phyloP scores from a whole-genome alignment of 208 protist species.

The Vickermania spadyakhi region DNA sequence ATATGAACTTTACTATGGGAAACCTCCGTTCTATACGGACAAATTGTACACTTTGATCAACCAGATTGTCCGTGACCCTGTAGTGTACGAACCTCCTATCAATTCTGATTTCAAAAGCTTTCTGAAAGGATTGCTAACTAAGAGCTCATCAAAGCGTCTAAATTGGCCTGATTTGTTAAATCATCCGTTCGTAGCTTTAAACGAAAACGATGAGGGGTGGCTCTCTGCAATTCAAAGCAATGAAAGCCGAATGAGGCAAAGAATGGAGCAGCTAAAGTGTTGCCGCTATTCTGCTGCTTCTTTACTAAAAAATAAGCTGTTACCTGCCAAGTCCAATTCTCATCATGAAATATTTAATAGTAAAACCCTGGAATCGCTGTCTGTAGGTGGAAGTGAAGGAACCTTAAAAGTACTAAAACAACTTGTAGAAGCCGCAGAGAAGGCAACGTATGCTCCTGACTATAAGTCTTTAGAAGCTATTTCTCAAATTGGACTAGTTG shows the following conservation, averaged over 20 bases:
- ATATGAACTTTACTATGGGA: slow-evolving; percentile 95
- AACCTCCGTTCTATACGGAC: slow-evolving; percentile 95
- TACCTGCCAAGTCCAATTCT: background rate
- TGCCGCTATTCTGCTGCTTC: slow-evolving; percentile 15
- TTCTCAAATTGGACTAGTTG: slow-evolving; percentile 24
- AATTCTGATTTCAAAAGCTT: slow-evolving; percentile 85
- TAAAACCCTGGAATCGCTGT: slow-evolving; percentile 8
- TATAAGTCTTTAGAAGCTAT: slow-evolving; percentile 21
- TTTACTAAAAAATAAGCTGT: background rate
- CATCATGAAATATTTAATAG: slow-evolving; percentile 30
- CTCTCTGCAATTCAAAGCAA: slow-evolving; percentile 50
- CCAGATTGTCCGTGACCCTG: slow-evolving; percentile 90
- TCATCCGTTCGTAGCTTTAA: slow-evolving; percentile 84
- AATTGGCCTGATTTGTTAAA: slow-evolving; percentile 88
- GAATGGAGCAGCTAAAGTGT: slow-evolving; percentile 68
- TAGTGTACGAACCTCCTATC: slow-evolving; percentile 88
- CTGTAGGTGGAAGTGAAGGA: slow-evolving; percentile 14
- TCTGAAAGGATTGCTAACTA: slow-evolving; percentile 91
- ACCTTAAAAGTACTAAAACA: slow-evolving; percentile 15
- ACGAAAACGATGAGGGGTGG: slow-evolving; percentile 57
- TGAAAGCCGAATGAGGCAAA: slow-evolving; percentile 66
- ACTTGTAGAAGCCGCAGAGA: slow-evolving; percentile 13
- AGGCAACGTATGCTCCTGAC: slow-evolving; percentile 7
- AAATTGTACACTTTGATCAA: slow-evolving; percentile 95
- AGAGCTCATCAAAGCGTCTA: slow-evolving; percentile 85